Evolutionary conservation across 2,329 filamentous ascomycete species (phyloP).

Genomic region (Capronia epimyces): DNA sequence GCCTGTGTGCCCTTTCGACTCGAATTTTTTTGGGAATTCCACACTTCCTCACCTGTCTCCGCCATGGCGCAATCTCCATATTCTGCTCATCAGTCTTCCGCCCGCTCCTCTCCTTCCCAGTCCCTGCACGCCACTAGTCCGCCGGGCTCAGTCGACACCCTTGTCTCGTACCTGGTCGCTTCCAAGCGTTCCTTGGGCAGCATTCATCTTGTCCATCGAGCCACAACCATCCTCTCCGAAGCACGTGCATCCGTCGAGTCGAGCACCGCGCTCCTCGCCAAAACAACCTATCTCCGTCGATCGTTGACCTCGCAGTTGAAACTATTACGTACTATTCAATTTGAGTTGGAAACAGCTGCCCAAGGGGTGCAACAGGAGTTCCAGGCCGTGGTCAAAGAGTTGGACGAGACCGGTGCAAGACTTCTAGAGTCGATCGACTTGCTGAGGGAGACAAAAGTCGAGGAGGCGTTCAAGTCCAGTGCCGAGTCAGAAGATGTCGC

Average conservation of each 20-base stretch:
- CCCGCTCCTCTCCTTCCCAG: conserved; percentile 19
- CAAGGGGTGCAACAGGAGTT: conserved; percentile 42
- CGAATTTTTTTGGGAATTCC: neutral
- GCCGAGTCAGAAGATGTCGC: conserved; percentile 5
- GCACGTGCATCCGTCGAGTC: conserved; percentile 74
- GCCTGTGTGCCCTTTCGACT: neutral
- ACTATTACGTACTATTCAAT: conserved; percentile 40
- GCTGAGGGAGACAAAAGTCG: conserved; percentile 55
- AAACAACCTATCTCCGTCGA: conserved; percentile 61
- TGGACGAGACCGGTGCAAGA: conserved; percentile 55
- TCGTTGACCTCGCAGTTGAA: conserved; percentile 52
- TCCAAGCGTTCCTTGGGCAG: conserved; percentile 84
- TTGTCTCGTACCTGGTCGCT: conserved; percentile 77
- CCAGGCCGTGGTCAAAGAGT: conserved; percentile 47
- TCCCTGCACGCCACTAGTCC: conserved; percentile 14
- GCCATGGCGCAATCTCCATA: conserved; percentile 27
- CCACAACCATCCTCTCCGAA: conserved; percentile 75
- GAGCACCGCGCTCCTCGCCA: conserved; percentile 65
- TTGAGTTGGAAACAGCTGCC: conserved; percentile 42
- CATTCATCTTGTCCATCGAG: conserved; percentile 74
- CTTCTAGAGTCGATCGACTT: conserved; percentile 52
- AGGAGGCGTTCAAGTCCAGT: conserved; percentile 46
- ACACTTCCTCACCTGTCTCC: conserved; percentile 3
- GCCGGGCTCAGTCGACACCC: conserved; percentile 54
- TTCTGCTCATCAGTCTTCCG: conserved; percentile 12